Conservation (phyloP, 2,329 filamentous ascomycete species). For the Apiospora koreana region DNA sequence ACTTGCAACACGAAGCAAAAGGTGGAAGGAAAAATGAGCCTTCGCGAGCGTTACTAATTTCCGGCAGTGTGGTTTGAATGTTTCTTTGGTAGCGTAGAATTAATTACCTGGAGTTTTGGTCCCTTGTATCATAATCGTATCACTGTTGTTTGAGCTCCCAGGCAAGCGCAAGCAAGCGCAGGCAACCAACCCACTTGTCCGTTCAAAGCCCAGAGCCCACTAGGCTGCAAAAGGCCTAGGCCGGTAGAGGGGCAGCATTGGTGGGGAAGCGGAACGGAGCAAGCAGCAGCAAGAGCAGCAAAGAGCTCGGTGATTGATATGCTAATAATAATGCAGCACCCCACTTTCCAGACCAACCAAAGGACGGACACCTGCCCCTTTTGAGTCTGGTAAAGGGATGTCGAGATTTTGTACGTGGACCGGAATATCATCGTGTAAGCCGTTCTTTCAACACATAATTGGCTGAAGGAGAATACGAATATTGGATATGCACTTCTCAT, state of each 20-base stretch:
- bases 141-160: conserved; percentile 12
- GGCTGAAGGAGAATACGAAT: too few relatives aligned
- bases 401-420: not conserved
- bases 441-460: too few relatives aligned
- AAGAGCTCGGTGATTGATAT: not conserved
- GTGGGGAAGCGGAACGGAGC: not conserved
- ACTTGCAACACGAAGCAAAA: not conserved
- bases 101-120: not conserved
- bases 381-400: not conserved
- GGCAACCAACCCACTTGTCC: not conserved
- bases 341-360: not conserved
- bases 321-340: not conserved
- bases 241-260: not conserved
- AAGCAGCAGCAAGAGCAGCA: not conserved
- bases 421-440: not conserved
- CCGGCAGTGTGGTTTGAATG: not conserved
- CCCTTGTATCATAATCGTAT: conserved; percentile 10
- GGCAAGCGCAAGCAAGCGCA: conserved; percentile 5
- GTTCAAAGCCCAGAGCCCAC: not conserved
- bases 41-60: not conserved
- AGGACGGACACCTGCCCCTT: not conserved
- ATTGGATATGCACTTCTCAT: not conserved
- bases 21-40: not conserved
- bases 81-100: not conserved
- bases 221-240: not conserved